Evolutionary conservation across 2,329 filamentous ascomycete species (phyloP).

Genomic region (Colletotrichum higginsianum): DNA sequence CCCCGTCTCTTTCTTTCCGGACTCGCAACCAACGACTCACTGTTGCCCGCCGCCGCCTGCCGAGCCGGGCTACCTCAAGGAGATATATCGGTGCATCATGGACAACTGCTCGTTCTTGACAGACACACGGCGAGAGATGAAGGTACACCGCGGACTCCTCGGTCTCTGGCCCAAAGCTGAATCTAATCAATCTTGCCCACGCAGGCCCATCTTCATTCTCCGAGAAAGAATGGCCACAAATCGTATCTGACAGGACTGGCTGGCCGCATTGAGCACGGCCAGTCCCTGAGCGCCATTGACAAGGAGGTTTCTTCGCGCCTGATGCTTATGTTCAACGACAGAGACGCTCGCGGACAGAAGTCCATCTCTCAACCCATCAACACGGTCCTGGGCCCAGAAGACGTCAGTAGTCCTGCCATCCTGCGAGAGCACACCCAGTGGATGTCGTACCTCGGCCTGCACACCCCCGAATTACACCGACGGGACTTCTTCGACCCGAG

Average conservation of each 20-base stretch:
- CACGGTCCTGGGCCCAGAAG: constrained; percentile 31
- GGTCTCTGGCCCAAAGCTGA: background rate
- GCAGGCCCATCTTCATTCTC: constrained; percentile 37
- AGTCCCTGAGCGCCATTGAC: constrained; percentile 37
- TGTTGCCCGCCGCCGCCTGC: constrained; percentile 39
- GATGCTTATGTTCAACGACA: constrained; percentile 42
- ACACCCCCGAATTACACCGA: constrained; percentile 28
- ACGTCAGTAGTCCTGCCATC: constrained; percentile 36
- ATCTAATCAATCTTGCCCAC: background rate
- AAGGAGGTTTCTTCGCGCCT: constrained; percentile 35
- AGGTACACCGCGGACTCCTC: constrained; percentile 13
- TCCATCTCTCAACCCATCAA: constrained; percentile 38
- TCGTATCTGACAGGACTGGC: constrained; percentile 32
- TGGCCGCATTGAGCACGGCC: constrained; percentile 28
- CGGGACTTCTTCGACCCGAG: constrained; percentile 33
- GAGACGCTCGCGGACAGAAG: constrained; percentile 37
- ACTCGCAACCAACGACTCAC: constrained; percentile 36
- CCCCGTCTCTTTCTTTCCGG: constrained; percentile 31
- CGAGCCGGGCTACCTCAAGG: constrained; percentile 37
- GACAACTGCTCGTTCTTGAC: constrained; percentile 40
- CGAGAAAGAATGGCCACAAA: constrained; percentile 39
- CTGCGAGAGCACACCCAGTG: constrained; percentile 41
- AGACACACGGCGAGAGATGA: constrained; percentile 39
- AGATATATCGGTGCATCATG: constrained; percentile 41
- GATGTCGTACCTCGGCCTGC: constrained; percentile 36